Evolutionary conservation across 169 alveolate genomes (phyloP).

Genomic region (Plasmodium fragile): DNA sequence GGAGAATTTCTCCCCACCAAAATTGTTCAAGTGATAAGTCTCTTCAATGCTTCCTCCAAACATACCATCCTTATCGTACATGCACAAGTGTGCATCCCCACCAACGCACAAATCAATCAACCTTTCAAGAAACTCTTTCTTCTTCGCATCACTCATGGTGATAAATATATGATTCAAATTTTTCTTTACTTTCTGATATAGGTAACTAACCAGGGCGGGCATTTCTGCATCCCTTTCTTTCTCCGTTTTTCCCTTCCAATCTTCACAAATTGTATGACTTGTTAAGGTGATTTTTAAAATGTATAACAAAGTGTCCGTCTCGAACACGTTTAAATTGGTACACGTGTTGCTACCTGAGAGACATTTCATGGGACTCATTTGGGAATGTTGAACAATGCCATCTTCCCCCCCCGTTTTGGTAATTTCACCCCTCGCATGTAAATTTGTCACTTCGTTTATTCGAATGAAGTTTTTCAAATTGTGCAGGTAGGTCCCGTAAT

Average conservation of each 20-base stretch:
- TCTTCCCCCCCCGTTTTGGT: not conserved
- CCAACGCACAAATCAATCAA: constrained; percentile 7
- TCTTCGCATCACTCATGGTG: not conserved
- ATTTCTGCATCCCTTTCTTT: not conserved
- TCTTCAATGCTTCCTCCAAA: not conserved
- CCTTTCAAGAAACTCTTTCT: constrained; percentile 15
- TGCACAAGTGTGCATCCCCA: not conserved
- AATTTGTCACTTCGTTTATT: constrained; percentile 13
- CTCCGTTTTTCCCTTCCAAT: not conserved
- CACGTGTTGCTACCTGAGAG: not conserved
- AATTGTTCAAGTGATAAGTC: not conserved
- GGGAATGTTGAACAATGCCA: not conserved
- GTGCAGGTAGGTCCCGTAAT: constrained; percentile 18
- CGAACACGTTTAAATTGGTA: not conserved
- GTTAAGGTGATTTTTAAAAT: not conserved
- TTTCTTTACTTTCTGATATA: constrained; percentile 15
- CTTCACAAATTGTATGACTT: constrained; percentile 13
- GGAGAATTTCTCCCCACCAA: not conserved
- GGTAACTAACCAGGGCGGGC: not conserved
- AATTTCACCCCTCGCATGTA: not conserved
- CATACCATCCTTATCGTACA: not conserved
- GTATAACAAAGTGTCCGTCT: constrained; percentile 8
- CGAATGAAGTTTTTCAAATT: not conserved
- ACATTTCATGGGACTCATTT: not conserved
- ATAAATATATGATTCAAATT: constrained; percentile 34